Base-by-base conservation (phyloP, 345 rosid genomes). In the Pugionium cornutum region DNA sequence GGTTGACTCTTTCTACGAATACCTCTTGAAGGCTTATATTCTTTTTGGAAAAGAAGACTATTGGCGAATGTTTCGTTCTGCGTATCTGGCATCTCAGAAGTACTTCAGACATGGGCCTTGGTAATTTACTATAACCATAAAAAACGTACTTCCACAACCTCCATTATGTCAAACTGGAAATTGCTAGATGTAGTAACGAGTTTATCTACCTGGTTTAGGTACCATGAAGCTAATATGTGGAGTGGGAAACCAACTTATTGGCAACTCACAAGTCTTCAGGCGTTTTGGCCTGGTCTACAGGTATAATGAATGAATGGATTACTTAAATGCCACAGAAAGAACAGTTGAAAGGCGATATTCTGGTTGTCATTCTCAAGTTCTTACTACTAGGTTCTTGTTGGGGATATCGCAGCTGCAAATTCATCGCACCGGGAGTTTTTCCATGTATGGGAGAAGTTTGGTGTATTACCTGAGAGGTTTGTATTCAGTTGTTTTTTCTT, bases 191-290 rank as follows among this genome's bases (percentile, higher is more conserved):
- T 31, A 56, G 61, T 74, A 48, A 48, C 47, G 61, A 56, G 48
- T 49, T 55, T 42, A 62, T 62, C 32, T 63, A 62, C 39, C 40
- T 64, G 11, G 26, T 49, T 64, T 64, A 92, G 97, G 98, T 92
- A 92, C 81, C 98, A 92, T 77, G 98, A 92, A 75, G 94, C 94
- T 64, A 94, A 92, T 73, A 89, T 92, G 97, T 89, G 96, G 72
- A 92, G 81, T 11, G 98, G 98, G 76, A 86, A 75, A 75, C 89
- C 98, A 64, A 92, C 98, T 52, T 84, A 92, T 70, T 92, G 98
- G 98, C 98, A 92, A 81, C 89, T 92, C 70, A 92, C 97, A 64
- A 92, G 98, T 77, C 97, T 92, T 77, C 98, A 92, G 83, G 97
- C 98, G 58, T 92, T 92, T 80, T 92, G 98, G 98, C 98, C 98